Percentiles rank a stretch among this genome's conserved stretches.
Evolutionary conservation across 2,329 filamentous ascomycete species (phyloP).

Genomic region (Pseudocercospora musae): DNA sequence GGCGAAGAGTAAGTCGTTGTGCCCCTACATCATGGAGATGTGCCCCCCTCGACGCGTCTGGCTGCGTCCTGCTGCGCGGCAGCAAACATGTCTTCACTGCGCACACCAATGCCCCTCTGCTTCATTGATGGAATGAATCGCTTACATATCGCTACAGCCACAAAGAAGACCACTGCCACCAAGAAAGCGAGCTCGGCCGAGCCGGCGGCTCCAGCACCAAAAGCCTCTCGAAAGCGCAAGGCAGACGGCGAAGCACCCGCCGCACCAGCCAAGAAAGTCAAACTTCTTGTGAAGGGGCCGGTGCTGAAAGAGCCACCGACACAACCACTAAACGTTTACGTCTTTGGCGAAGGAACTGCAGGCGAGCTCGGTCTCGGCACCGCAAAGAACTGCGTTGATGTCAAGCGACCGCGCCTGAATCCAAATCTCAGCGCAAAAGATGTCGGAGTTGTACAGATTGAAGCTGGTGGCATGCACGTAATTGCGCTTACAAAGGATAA

Average conservation of each 20-base stretch:
- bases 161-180: slow-evolving; percentile 24
- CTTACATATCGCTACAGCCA: slow-evolving; percentile 24
- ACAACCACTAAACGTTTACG: slow-evolving; percentile 67
- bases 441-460: slow-evolving; percentile 69
- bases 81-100: slow-evolving; percentile 13
- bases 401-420: slow-evolving; percentile 71
- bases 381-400: slow-evolving; percentile 64
- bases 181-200: slow-evolving; percentile 7
- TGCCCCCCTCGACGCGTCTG: background rate
- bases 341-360: slow-evolving; percentile 76
- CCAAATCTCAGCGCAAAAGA: slow-evolving; percentile 54
- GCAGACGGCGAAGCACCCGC: slow-evolving; percentile 28
- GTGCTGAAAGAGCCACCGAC: slow-evolving; percentile 64
- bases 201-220: slow-evolving; percentile 8
- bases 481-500: slow-evolving; percentile 75
- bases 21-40: slow-evolving; percentile 5
- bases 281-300: slow-evolving; percentile 28
- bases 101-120: slow-evolving; percentile 9
- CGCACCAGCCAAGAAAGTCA: slow-evolving; percentile 33
- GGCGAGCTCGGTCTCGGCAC: slow-evolving; percentile 77
- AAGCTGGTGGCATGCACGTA: slow-evolving; percentile 79
- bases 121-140: slow-evolving; percentile 14
- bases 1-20: slow-evolving; percentile 19
- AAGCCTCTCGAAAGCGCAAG: slow-evolving; percentile 29
- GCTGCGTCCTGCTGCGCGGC: background rate